Conservation (phyloP, 129 eudicot genomes). For the Lactuca sativa region DNA sequence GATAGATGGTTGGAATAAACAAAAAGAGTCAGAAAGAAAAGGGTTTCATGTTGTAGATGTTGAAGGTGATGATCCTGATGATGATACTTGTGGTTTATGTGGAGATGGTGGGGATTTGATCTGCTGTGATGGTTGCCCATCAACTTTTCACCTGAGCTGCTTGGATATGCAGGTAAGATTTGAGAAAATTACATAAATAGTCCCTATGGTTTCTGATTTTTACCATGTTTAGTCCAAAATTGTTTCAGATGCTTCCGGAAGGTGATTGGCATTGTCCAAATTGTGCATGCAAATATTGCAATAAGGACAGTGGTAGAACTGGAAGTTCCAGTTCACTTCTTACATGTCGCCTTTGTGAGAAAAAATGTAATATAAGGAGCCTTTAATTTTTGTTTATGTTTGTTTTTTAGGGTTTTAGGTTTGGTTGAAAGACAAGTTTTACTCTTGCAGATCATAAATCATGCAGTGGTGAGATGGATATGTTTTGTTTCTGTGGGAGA, state of each 20-base stretch:
- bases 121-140: slow-evolving; percentile 96
- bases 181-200: neutral
- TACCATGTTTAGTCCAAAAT: slow-evolving; percentile 11
- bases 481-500: slow-evolving; percentile 55
- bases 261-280: slow-evolving; percentile 94
- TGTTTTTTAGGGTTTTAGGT: slow-evolving; percentile 2
- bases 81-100: slow-evolving; percentile 86
- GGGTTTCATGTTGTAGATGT: slow-evolving; percentile 63
- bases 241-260: slow-evolving; percentile 73
- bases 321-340: slow-evolving; percentile 25
- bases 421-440: slow-evolving; percentile 18
- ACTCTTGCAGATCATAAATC: slow-evolving; percentile 59
- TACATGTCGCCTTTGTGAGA: slow-evolving; percentile 39
- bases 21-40: slow-evolving; percentile 52
- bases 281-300: slow-evolving; percentile 75
- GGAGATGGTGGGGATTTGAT: slow-evolving; percentile 97
- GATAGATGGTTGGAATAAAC: slow-evolving; percentile 84
- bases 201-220: neutral
- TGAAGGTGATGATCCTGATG: slow-evolving; percentile 86
- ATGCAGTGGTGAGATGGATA: slow-evolving; percentile 48
- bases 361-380: slow-evolving; percentile 33
- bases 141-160: slow-evolving; percentile 91
- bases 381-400: slow-evolving; percentile 5
- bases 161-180: slow-evolving; percentile 64
- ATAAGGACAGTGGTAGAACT: slow-evolving; percentile 25